Percentiles rank a stretch among this genome's conserved stretches.
phyloP scores from a whole-genome alignment of 202 grass and related monocot genomes.

The Setaria viridis region DNA sequence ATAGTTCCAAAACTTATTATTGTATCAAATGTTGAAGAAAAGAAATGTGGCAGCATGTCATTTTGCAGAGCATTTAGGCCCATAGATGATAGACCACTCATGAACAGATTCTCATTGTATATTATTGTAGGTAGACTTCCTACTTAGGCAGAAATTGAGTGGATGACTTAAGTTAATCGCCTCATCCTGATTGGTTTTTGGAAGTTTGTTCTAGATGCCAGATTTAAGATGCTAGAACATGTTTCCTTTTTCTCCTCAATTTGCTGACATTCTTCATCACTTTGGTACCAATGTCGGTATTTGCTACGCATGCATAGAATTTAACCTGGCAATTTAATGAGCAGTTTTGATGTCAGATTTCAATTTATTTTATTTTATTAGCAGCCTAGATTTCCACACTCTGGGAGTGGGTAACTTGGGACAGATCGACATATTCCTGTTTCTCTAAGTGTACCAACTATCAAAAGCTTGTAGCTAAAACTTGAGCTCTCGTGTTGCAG shows the following conservation, averaged over 20 bases:
- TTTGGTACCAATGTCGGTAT: background rate
- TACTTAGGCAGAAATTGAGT: background rate
- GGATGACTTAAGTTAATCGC: background rate
- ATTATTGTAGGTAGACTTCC: background rate
- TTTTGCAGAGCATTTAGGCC: constrained; percentile 10
- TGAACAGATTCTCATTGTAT: background rate
- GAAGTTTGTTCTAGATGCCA: background rate
- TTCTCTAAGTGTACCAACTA: background rate
- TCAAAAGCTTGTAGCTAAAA: background rate
- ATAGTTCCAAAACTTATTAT: background rate
- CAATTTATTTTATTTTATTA: background rate
- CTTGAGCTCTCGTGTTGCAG: constrained; percentile 43
- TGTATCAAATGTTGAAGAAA: background rate
- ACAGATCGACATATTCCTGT: background rate
- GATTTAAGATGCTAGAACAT: constrained; percentile 1
- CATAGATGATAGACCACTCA: background rate
- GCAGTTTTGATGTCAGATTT: background rate
- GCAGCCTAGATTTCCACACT: background rate
- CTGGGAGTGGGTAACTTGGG: background rate
- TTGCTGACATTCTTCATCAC: background rate
- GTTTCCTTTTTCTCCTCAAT: background rate
- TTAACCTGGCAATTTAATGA: background rate
- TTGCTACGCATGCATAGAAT: background rate
- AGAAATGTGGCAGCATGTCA: background rate
- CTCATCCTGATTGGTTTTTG: background rate